These are phyloP conservation scores for Trematosphaeria pertusa DNA, from an alignment of 2,329 filamentous ascomycete genomes.

Conservation along the genomic window DNA sequence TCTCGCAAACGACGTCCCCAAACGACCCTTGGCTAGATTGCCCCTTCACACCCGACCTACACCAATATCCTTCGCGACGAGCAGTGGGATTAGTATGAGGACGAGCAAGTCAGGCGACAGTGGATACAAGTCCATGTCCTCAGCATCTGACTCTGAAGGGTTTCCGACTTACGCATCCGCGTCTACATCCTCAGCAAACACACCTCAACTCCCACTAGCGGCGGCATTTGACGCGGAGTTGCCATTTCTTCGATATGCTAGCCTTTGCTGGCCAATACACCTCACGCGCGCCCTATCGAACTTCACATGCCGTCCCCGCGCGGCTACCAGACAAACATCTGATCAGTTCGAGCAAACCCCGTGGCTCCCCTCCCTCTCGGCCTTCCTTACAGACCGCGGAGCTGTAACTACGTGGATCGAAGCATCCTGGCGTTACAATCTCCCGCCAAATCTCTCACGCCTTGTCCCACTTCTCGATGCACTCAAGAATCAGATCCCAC, in stretches of 20 bases:
- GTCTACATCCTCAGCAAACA: conserved; percentile 1
- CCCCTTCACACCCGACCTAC: conserved; percentile 19
- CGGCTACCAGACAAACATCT: neutral
- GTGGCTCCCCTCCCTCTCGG: conserved; percentile 32
- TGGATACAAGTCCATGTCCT: conserved; percentile 39
- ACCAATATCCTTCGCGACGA: conserved; percentile 12
- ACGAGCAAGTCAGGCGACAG: conserved; percentile 38
- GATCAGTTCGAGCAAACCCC: conserved; percentile 12
- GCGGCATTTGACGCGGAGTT: conserved; percentile 32
- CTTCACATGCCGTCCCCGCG: conserved; percentile 3
- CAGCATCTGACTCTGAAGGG: conserved; percentile 26
- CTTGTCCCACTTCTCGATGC: conserved; percentile 32
- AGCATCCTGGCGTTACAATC: conserved; percentile 38
- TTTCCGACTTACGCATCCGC: conserved; percentile 3
- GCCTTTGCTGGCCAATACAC: conserved; percentile 42
- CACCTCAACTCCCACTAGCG: conserved; percentile 7
- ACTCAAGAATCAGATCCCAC: conserved; percentile 28
- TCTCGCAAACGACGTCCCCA: conserved; percentile 35
- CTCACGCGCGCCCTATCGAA: conserved; percentile 31
- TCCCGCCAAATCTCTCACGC: conserved; percentile 38
- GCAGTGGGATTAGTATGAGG: conserved; percentile 30
- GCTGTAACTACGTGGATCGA: conserved; percentile 41
- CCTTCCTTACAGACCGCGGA: conserved; percentile 33
- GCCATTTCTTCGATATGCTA: conserved; percentile 40
- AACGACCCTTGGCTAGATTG: conserved; percentile 28